Conservation (phyloP, 352 stramenopile species). For the Globisporangium uncinulatum region DNA sequence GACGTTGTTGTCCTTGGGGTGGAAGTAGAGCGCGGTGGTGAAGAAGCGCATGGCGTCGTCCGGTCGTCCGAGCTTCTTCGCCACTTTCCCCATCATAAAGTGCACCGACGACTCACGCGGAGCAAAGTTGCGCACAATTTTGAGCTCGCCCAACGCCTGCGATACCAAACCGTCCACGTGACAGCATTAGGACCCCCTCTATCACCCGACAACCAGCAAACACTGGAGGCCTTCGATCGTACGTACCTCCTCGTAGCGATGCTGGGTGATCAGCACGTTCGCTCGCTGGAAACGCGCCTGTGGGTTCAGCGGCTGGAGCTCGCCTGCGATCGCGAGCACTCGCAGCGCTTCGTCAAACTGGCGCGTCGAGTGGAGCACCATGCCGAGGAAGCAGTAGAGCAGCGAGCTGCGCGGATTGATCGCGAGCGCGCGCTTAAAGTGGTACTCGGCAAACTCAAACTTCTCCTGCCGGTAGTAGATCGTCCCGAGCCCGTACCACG, state of each 20-base stretch:
- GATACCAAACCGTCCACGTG: too few relatives aligned
- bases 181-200: too few relatives aligned
- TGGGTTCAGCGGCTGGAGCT: slow-evolving; percentile 91
- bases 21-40: slow-evolving; percentile 94
- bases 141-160: slow-evolving; percentile 87
- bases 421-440: slow-evolving; percentile 91
- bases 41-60: slow-evolving; percentile 96
- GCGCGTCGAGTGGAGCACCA: slow-evolving; percentile 91
- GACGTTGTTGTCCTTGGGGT: slow-evolving; percentile 96
- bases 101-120: slow-evolving; percentile 96
- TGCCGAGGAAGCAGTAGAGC: slow-evolving; percentile 94
- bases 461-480: slow-evolving; percentile 98
- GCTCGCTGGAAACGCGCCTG: slow-evolving; percentile 93
- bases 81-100: slow-evolving; percentile 96
- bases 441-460: slow-evolving; percentile 96
- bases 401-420: slow-evolving; percentile 95
- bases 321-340: slow-evolving; percentile 82
- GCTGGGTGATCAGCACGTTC: slow-evolving; percentile 92
- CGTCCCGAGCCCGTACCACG: slow-evolving; percentile 89
- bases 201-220: background rate
- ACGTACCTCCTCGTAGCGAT: slow-evolving; percentile 83
- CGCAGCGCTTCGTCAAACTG: slow-evolving; percentile 89
- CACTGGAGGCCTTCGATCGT: background rate
- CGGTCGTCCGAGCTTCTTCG: slow-evolving; percentile 76
- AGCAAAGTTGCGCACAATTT: slow-evolving; percentile 90